These are phyloP conservation scores for Syzygium aromaticum DNA, from an alignment of 345 rosid genomes.

Conservation along the genomic window DNA sequence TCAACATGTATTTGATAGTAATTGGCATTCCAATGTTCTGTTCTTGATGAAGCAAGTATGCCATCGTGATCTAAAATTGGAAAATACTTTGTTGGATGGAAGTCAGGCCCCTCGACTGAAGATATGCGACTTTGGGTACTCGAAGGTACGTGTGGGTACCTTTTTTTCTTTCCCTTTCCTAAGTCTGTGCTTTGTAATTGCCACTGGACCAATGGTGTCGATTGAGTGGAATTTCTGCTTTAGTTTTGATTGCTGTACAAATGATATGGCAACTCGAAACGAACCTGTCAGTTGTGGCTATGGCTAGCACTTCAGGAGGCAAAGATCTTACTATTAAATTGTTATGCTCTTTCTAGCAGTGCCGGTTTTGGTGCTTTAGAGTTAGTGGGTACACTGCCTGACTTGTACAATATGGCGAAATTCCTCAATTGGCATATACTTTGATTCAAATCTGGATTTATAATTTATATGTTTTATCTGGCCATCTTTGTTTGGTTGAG, in stretches of 20 bases:
- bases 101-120: slow-evolving; percentile 90
- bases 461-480: not conserved
- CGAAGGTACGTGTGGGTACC: slow-evolving; percentile 53
- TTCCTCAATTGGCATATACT: not conserved
- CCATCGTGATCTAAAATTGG: slow-evolving; percentile 87
- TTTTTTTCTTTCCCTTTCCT: not conserved
- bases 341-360: not conserved
- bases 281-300: not conserved
- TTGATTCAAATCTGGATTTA: not conserved
- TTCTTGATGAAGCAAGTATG: slow-evolving; percentile 73
- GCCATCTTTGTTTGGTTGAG: not conserved
- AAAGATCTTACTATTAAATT: not conserved
- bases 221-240: not conserved
- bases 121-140: slow-evolving; percentile 93
- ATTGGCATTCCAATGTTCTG: slow-evolving; percentile 2
- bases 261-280: not conserved
- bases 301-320: not conserved
- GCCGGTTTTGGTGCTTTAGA: not conserved
- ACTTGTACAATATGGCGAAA: not conserved
- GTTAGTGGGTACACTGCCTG: not conserved
- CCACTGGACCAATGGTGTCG: not conserved
- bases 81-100: slow-evolving; percentile 88
- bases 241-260: not conserved
- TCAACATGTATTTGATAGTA: not conserved
- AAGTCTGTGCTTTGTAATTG: not conserved